Base-by-base conservation (phyloP, 805 yeast genomes). In the Zygoascus ofunaensis region DNA sequence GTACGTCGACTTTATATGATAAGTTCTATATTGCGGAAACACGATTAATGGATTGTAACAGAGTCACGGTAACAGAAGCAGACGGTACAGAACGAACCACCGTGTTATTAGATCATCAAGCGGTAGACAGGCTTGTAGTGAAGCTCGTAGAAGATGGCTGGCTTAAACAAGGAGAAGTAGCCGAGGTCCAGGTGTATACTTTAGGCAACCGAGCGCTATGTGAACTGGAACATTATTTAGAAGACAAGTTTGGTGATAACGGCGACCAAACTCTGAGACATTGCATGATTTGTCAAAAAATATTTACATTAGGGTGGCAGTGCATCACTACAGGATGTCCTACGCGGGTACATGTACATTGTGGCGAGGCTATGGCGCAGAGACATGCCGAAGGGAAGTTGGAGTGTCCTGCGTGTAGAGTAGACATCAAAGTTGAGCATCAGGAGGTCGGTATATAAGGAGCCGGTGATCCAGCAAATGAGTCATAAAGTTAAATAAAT, bases 251-350 rank as follows among this genome's bases (percentile, higher is more conserved):
- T 51, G 76, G 74, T 1, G 52, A 12, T 5, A 37, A 40, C 4
- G 55, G 45, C n/a, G 32, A 32, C 5, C 32, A 43, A 15, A 64
- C 67, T 18, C 51, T 75, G 2, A 57, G 66, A 10, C 17, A 55
- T 20, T 80, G 87, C 52, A 43, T 50, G 23, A 77, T 73, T 14
- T 80, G 86, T 57, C 59, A 62, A 22, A 74, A 70, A 24, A 60
- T 79, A 4, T 72, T 75, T 3, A 79, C 82, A 0, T 47, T 70
- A 30, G 87, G 87, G 1, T 50, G 61, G 4, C 62, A 63, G 30
- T 71, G 77, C 51, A 48, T 55, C 0, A 59, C 61, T 24, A 51
- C 41, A 7, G 51, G 52, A 1, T 72, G 76, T 46, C 51, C 55
- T 23, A 54, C 62, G 2, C 55, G 73, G 22, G 74, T 75, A 53